Conservation (phyloP, 148 eudicot species). For the Amaranthus cruentus region DNA sequence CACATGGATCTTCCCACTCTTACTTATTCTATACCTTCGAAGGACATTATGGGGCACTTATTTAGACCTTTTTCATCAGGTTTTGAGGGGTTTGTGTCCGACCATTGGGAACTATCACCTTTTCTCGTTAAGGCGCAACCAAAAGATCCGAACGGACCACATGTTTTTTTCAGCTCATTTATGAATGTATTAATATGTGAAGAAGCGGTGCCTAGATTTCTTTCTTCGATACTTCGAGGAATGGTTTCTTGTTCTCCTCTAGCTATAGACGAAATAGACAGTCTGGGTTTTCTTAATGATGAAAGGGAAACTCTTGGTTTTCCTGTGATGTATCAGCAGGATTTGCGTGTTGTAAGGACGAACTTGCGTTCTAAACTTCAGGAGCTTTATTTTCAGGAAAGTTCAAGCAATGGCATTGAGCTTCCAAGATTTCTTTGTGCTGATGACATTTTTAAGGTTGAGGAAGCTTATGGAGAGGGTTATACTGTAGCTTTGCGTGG, state of each 20-base stretch:
- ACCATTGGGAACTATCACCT: constrained; percentile 72
- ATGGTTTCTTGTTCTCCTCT: constrained; percentile 65
- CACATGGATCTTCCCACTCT: constrained; percentile 33
- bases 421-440: constrained; percentile 30
- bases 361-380: constrained; percentile 32
- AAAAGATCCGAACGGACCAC: constrained; percentile 23
- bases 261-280: constrained; percentile 58
- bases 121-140: constrained; percentile 34
- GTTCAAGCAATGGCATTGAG: constrained; percentile 19
- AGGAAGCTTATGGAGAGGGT: constrained; percentile 64
- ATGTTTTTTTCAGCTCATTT: constrained; percentile 43
- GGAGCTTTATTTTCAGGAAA: constrained; percentile 53
- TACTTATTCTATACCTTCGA: constrained; percentile 18
- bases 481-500: constrained; percentile 78
- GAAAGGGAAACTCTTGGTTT: constrained; percentile 43
- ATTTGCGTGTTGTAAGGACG: constrained; percentile 69
- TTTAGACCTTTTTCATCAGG: constrained; percentile 35
- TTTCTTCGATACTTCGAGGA: constrained; percentile 40
- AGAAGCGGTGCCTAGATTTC: constrained; percentile 33
- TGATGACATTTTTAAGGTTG: constrained; percentile 57
- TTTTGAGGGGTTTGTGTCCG: constrained; percentile 43
- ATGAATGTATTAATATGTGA: constrained; percentile 28
- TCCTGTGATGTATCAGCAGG: constrained; percentile 68
- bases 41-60: constrained; percentile 36
- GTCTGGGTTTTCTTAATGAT: constrained; percentile 48